These are phyloP conservation scores for Aspergillus asperescens DNA, from an alignment of 495 filamentous ascomycete species.

Conservation along the genomic window DNA sequence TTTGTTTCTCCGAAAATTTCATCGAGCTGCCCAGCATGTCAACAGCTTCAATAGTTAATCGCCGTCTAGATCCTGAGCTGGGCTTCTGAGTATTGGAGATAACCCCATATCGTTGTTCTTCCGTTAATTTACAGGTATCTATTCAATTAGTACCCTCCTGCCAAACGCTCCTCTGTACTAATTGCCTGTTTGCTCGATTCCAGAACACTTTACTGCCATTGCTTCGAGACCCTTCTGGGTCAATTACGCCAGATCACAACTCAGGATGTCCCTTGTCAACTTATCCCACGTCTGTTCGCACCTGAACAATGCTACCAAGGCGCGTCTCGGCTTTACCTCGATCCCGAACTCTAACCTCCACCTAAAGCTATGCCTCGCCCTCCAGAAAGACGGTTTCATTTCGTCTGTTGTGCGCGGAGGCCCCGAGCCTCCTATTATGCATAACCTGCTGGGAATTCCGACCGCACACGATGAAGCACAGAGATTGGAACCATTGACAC, in stretches of 20 bases:
- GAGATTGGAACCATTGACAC: constrained; percentile 57
- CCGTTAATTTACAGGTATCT: neutral
- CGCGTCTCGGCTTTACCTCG: constrained; percentile 80
- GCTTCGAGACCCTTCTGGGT: constrained; percentile 17
- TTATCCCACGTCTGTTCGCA: constrained; percentile 82
- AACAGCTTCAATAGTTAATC: constrained; percentile 14
- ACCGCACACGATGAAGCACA: constrained; percentile 31
- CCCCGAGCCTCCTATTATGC: constrained; percentile 54
- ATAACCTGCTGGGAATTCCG: constrained; percentile 45
- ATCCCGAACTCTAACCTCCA: constrained; percentile 78
- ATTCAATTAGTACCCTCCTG: neutral
- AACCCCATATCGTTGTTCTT: neutral
- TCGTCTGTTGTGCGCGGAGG: constrained; percentile 76
- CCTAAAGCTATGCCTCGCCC: constrained; percentile 64
- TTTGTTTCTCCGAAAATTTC: constrained; percentile 46
- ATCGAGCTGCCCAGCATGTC: constrained; percentile 18
- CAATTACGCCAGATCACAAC: constrained; percentile 18
- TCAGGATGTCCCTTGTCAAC: constrained; percentile 76
- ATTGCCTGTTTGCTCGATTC: neutral
- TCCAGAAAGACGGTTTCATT: constrained; percentile 81
- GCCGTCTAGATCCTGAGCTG: neutral
- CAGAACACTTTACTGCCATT: neutral
- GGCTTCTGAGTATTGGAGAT: neutral
- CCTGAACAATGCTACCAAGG: constrained; percentile 87
- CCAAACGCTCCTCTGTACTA: neutral